These are phyloP conservation scores for Ailanthus altissimus DNA, from an alignment of 345 rosid species.

Conservation along the genomic window DNA sequence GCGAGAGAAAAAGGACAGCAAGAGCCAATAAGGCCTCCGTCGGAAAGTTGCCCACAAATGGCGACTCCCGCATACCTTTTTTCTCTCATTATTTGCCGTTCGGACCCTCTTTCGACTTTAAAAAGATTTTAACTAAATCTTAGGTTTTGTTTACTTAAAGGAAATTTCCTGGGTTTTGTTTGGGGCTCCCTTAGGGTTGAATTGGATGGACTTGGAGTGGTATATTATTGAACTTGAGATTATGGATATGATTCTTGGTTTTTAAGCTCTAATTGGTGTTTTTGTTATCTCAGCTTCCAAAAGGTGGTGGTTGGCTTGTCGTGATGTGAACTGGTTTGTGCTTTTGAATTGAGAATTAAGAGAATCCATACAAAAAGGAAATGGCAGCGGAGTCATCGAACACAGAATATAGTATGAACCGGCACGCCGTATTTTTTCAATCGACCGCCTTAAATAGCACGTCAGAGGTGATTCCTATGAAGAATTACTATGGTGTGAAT, in stretches of 20 bases:
- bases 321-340: not conserved
- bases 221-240: conserved; percentile 6
- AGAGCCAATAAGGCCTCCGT: conserved; percentile 29
- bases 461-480: conserved; percentile 55
- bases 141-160: not conserved
- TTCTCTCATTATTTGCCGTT: not conserved
- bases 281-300: not conserved
- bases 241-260: not conserved
- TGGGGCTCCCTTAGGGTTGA: not conserved
- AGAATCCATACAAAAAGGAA: not conserved
- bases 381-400: conserved; percentile 68
- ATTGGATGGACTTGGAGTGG: not conserved
- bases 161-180: not conserved
- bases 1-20: conserved; percentile 11
- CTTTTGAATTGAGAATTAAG: not conserved
- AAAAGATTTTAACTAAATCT: not conserved
- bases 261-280: conserved; percentile 7
- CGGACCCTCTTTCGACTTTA: not conserved
- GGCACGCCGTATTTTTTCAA: conserved; percentile 59
- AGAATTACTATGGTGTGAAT: conserved; percentile 45
- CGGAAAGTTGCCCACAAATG: conserved; percentile 41
- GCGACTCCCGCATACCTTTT: conserved; percentile 14
- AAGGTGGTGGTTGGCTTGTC: not conserved
- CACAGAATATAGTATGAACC: conserved; percentile 41
- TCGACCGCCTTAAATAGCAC: conserved; percentile 40